Evolutionary conservation across 2,329 filamentous ascomycete species (phyloP).

Genomic region (Xylaria sp.): DNA sequence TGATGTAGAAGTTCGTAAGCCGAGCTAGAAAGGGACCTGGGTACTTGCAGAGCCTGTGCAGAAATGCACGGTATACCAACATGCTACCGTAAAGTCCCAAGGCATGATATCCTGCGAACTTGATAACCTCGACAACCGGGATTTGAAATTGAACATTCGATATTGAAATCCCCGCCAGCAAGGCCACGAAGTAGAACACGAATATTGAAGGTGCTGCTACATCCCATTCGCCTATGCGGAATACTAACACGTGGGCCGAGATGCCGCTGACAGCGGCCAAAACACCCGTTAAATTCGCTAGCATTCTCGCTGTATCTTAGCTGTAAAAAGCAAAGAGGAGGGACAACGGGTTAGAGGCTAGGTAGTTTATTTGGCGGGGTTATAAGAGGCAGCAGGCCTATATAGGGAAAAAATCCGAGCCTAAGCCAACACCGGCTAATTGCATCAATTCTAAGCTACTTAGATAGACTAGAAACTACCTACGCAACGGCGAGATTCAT

Average conservation of each 20-base stretch:
- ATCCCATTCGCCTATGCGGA: slow-evolving; percentile 26
- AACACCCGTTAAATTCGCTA: neutral
- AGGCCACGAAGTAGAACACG: slow-evolving; percentile 4
- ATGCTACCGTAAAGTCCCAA: slow-evolving; percentile 48
- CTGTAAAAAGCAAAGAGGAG: neutral
- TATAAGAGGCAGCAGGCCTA: neutral
- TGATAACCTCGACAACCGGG: neutral
- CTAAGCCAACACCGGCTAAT: neutral
- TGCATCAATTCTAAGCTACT: neutral
- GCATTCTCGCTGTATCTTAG: neutral
- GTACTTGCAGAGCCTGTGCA: slow-evolving; percentile 55
- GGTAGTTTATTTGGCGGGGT: neutral
- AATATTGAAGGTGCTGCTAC: slow-evolving; percentile 17
- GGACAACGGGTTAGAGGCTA: neutral
- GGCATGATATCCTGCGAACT: slow-evolving; percentile 8
- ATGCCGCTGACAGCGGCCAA: slow-evolving; percentile 18
- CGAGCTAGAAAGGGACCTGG: slow-evolving; percentile 56
- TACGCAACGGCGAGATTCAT: neutral
- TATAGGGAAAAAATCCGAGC: neutral
- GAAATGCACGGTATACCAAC: slow-evolving; percentile 51
- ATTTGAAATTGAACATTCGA: slow-evolving; percentile 5
- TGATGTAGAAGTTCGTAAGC: slow-evolving; percentile 55
- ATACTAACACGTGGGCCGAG: slow-evolving; percentile 19
- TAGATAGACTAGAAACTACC: neutral
- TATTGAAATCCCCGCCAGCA: neutral